Evolutionary conservation across 2,329 filamentous ascomycete species (phyloP).

Genomic region (Colletotrichum sidae): DNA sequence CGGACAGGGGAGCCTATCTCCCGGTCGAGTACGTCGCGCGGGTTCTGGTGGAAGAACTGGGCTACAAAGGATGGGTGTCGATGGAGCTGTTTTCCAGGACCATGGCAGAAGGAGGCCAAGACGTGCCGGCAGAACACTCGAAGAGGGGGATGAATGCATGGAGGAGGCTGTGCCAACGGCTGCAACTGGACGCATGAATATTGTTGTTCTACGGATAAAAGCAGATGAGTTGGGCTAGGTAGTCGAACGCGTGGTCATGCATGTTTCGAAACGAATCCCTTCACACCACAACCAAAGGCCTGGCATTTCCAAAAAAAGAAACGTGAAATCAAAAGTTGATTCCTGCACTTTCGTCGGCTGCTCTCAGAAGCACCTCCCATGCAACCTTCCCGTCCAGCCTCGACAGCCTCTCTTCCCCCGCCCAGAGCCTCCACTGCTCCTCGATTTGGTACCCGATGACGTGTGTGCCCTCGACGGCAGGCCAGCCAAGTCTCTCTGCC

Average conservation of each 20-base stretch:
- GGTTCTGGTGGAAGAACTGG: background rate
- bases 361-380: slow-evolving; percentile 46
- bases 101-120: slow-evolving; percentile 55
- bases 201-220: background rate
- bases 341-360: slow-evolving; percentile 44
- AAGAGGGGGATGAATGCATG: slow-evolving; percentile 61
- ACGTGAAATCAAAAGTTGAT: slow-evolving; percentile 45
- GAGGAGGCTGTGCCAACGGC: slow-evolving; percentile 48
- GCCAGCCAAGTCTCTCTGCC: slow-evolving; percentile 48
- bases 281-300: too few relatives aligned
- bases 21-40: slow-evolving; percentile 61
- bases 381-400: slow-evolving; percentile 43
- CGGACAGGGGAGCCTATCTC: slow-evolving; percentile 65
- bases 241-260: too few relatives aligned
- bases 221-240: background rate
- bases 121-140: slow-evolving; percentile 64
- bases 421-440: slow-evolving; percentile 53
- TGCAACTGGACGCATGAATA: background rate
- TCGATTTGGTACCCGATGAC: slow-evolving; percentile 55
- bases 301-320: too few relatives aligned
- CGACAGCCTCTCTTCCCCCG: slow-evolving; percentile 43
- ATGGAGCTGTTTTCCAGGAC: slow-evolving; percentile 70
- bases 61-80: slow-evolving; percentile 50
- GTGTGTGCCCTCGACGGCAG: slow-evolving; percentile 51
- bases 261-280: too few relatives aligned